Percentiles rank a stretch among this genome's conserved stretches.
Conservation (phyloP, 208 protist species). For the Leishmania gerbilli region DNA sequence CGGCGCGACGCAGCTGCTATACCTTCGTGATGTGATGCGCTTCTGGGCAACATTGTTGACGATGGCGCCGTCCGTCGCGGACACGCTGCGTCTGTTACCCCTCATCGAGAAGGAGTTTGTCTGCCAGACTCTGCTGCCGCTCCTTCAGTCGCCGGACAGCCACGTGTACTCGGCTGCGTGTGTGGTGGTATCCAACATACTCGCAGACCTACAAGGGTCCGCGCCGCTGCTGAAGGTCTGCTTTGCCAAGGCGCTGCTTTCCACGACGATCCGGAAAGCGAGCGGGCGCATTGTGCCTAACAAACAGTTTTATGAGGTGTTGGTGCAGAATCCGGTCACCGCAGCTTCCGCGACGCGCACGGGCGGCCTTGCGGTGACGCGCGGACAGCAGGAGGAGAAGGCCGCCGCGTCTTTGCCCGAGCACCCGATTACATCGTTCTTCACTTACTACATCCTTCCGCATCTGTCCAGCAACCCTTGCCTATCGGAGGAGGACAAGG, state of each 20-base stretch:
- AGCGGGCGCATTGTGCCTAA: constrained; percentile 26
- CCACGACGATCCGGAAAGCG: constrained; percentile 36
- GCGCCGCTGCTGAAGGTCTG: constrained; percentile 26
- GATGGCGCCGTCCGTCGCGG: constrained; percentile 46
- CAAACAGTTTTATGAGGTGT: constrained; percentile 21
- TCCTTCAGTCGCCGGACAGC: constrained; percentile 54
- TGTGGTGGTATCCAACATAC: constrained; percentile 39
- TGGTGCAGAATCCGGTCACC: constrained; percentile 16
- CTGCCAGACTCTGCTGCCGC: constrained; percentile 50
- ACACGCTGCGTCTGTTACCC: constrained; percentile 33
- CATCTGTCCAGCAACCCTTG: constrained; percentile 40
- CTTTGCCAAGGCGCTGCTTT: constrained; percentile 47
- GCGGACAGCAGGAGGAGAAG: constrained; percentile 24
- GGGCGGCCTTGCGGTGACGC: not conserved
- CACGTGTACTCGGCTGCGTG: constrained; percentile 61
- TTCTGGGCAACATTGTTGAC: constrained; percentile 62
- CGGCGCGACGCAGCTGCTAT: constrained; percentile 52
- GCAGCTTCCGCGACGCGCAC: constrained; percentile 12
- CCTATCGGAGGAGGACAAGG: constrained; percentile 43
- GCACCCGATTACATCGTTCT: constrained; percentile 40
- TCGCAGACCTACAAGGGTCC: constrained; percentile 31
- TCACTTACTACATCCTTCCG: constrained; percentile 48
- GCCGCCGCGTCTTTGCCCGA: constrained; percentile 10
- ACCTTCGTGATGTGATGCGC: constrained; percentile 58
- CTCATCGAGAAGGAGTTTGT: constrained; percentile 53